Base-by-base conservation (phyloP, 805 yeast genomes). In the Starmerella geochares region DNA sequence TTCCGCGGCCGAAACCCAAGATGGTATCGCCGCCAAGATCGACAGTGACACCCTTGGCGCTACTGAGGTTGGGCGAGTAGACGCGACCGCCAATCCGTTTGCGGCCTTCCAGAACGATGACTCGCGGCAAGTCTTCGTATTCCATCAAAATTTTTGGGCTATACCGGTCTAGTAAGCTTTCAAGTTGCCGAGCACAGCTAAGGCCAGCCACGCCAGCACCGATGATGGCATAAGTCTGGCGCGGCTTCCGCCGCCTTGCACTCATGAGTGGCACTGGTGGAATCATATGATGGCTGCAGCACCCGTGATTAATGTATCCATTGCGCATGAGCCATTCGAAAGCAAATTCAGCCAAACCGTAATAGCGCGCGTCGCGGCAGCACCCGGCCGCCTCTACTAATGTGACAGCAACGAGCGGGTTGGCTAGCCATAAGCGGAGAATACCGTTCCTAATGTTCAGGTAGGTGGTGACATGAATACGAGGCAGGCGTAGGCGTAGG, bases 161-260 rank as follows among this genome's bases (percentile, higher is more conserved):
- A 50, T 69, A 68, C 31, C 67, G 60, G 23, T 61, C 56, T 39
- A 67, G 56, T 20, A 70, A 92, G 66, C 80, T 84, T 46, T 79
- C 90, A 46, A 90, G 79, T 71, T 90, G 97, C 65, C 94, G 92
- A 23, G 97, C 96, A 65, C 90, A 83, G 60, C 96, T 95, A 43
- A 92, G 71, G 57, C 98, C 98, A 23, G 98, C 95, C 50, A 95
- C 81, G 45, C 98, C 98, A 6, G 97, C 95, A 58, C 98, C 98
- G 60, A 86, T 81, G 38, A 90, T 78, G 32, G 87, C 75, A 47
- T 92, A 78, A 3, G 71, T 64, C 38, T 64, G 62, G 11, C 72
- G 54, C 1, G 69, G 70, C 48, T 63, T 61, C 11, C 55, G 60
- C 7, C 54, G 62, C 27, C 35, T 28, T 8, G 42, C 40, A 44